Base-by-base conservation (phyloP, 371 early-diverging fungal species). In the Apophysomyces trapeziformis region DNA sequence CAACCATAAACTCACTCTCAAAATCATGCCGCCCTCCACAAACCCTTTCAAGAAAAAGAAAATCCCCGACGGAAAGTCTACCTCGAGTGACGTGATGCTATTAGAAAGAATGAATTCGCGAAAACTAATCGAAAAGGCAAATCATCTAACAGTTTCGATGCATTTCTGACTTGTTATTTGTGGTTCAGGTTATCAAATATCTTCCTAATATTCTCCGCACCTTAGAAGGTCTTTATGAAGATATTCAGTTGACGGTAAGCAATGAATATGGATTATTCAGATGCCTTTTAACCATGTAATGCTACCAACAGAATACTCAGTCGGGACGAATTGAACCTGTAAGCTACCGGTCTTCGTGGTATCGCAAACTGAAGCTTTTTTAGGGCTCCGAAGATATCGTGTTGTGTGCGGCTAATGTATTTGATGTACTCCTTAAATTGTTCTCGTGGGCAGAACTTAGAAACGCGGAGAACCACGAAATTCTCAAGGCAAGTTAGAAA, bases 381-480 rank as follows among this genome's bases (percentile, higher is more conserved):
- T 68, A 77, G 76, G 70, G 70, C 7, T 46, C 69, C 12, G 66
- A 77, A 59, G 60, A 73, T 2, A 64, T 75, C 9, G 74, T 72
- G 0, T n/a, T 60, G 8, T 83, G 86, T 46, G 66, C 85, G 7
- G 60, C 71, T 2, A 62, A 73, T 9, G 71, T 85, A n/a, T 66
- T 89, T 11, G 74, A 85, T 41, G 72, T 84, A 18, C 38, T 89
- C 4, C 61, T 61, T 32, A 78, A 84, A 8, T 32, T 88, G 11
- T 60, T 89, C 7, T 84, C 81, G 4, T 89, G 89, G 88, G 74
- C 81, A 26, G 87, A 85, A 16, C 75, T 88, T 39, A 63, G 73
- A 39, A 79, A 76, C 39, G 72, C 80, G 14, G 87, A 85, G 57
- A 74, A 86, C 41, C 64, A 66, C 13, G 70, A 69, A 38, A 69